Conservation (phyloP, 148 eudicot species). For the Arbutus unedo region DNA sequence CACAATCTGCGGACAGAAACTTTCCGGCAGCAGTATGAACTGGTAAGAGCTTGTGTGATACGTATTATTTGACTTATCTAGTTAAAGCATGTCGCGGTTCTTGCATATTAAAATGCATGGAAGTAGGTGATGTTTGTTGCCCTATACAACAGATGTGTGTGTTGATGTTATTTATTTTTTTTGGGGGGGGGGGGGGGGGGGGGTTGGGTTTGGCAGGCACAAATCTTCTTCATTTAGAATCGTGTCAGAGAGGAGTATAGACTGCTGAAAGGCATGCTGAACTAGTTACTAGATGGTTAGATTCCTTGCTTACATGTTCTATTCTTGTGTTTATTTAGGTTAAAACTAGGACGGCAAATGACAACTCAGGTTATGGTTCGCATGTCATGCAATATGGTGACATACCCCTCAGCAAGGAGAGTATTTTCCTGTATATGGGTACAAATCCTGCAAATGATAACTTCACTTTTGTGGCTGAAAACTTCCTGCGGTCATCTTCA, state of each 20-base stretch:
- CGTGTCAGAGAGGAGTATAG: not conserved
- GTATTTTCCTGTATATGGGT: constrained; percentile 70
- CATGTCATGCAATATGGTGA: constrained; percentile 98
- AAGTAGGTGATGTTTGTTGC: constrained; percentile 9
- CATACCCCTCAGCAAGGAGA: constrained; percentile 46
- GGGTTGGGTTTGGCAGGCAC: not conserved
- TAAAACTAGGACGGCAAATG: constrained; percentile 65
- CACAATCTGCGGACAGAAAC: constrained; percentile 88
- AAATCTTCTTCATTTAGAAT: not conserved
- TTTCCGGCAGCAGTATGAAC: constrained; percentile 57
- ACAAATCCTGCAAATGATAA: constrained; percentile 95
- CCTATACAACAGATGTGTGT: too few species aligned
- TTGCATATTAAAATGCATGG: not conserved
- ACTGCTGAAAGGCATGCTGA: not conserved
- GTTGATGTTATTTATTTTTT: too few species aligned
- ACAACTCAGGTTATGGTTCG: constrained; percentile 67
- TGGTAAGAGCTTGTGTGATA: constrained; percentile 45
- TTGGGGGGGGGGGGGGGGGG: too few species aligned
- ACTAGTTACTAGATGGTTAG: not conserved
- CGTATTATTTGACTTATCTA: not conserved
- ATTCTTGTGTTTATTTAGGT: constrained; percentile 44
- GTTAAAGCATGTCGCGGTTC: not conserved
- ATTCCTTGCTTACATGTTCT: not conserved
- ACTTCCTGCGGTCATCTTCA: constrained; percentile 49
- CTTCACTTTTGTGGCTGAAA: constrained; percentile 48